phyloP scores from a whole-genome alignment of 768 basidiomycete species.

The Collybia mongolica region DNA sequence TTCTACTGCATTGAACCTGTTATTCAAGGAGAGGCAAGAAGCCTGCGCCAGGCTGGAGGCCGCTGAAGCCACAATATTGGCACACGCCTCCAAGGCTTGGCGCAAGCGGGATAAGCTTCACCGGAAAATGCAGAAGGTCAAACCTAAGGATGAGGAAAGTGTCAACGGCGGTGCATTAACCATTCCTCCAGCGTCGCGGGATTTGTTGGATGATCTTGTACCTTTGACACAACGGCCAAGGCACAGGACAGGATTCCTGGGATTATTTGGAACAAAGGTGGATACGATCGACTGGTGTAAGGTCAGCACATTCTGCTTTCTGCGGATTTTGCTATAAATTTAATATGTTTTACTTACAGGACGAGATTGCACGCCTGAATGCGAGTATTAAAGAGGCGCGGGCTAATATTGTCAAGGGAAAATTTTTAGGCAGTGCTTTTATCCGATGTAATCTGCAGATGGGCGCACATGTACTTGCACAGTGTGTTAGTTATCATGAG shows the following conservation, averaged over 20 bases:
- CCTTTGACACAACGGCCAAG: slow-evolving; percentile 47
- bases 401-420: slow-evolving; percentile 34
- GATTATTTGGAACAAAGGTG: slow-evolving; percentile 56
- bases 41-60: slow-evolving; percentile 54
- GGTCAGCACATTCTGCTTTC: slow-evolving; percentile 24
- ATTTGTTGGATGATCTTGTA: slow-evolving; percentile 52
- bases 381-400: slow-evolving; percentile 39
- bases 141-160: slow-evolving; percentile 26
- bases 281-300: slow-evolving; percentile 67
- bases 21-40: slow-evolving; percentile 43
- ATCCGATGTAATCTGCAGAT: slow-evolving; percentile 71
- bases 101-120: slow-evolving; percentile 34
- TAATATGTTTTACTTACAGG: slow-evolving; percentile 20
- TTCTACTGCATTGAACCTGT: slow-evolving; percentile 39
- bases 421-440: slow-evolving; percentile 57
- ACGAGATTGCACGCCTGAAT: slow-evolving; percentile 51
- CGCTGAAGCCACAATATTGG: slow-evolving; percentile 50
- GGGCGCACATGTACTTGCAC: slow-evolving; percentile 69
- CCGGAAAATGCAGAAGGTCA: slow-evolving; percentile 26
- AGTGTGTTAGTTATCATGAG: slow-evolving; percentile 55
- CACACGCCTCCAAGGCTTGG: slow-evolving; percentile 37
- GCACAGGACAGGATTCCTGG: slow-evolving; percentile 49
- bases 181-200: slow-evolving; percentile 23
- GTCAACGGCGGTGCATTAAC: slow-evolving; percentile 11
- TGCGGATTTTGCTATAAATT: neutral